These are phyloP conservation scores for Aspergillus terreus DNA, from an alignment of 2,329 filamentous ascomycete genomes.

Conservation along the genomic window DNA sequence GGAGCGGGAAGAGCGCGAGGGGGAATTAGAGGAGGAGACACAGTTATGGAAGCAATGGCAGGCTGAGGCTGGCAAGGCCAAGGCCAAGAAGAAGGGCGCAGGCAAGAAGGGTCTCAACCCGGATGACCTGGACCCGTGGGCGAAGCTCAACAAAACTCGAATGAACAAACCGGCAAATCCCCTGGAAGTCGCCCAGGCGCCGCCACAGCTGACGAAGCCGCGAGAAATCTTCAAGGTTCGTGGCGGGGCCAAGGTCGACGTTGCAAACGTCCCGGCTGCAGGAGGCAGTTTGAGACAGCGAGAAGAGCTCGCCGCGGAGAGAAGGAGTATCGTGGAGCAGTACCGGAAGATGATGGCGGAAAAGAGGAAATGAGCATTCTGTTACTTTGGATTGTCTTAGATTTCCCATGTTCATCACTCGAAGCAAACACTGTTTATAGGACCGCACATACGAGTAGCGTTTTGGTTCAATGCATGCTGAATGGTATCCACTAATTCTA, in stretches of 20 bases:
- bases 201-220: constrained; percentile 65
- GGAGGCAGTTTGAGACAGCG: constrained; percentile 68
- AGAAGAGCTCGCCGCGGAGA: constrained; percentile 68
- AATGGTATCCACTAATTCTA: background rate
- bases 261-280: constrained; percentile 64
- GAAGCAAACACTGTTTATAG: background rate
- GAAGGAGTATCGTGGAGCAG: constrained; percentile 67
- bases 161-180: constrained; percentile 34
- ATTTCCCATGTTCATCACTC: background rate
- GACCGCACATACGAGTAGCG: background rate
- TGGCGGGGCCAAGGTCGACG: constrained; percentile 61
- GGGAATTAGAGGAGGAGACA: constrained; percentile 59
- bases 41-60: constrained; percentile 63
- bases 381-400: background rate
- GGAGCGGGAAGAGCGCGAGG: constrained; percentile 64
- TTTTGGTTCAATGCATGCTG: background rate
- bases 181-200: constrained; percentile 63
- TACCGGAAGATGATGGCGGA: constrained; percentile 69
- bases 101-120: constrained; percentile 42
- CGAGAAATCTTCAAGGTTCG: constrained; percentile 64
- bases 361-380: constrained; percentile 33
- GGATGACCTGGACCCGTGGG: constrained; percentile 73
- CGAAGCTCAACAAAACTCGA: constrained; percentile 59
- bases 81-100: constrained; percentile 45
- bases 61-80: constrained; percentile 50